These are phyloP conservation scores for Pythium folliculosum DNA, from an alignment of 352 stramenopile species.

Conservation along the genomic window DNA sequence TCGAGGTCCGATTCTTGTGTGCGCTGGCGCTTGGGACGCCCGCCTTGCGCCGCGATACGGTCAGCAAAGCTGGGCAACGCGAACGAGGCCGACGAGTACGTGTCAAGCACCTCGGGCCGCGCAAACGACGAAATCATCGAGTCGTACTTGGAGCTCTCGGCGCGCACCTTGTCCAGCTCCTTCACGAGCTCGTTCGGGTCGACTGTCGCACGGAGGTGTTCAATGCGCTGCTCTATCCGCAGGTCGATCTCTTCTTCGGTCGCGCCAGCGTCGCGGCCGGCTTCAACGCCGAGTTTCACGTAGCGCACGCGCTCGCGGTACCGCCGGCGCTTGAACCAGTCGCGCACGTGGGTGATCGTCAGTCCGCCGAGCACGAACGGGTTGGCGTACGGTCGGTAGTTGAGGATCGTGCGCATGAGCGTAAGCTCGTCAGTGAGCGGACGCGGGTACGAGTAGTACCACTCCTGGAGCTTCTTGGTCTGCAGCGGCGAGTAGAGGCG, in stretches of 20 bases:
- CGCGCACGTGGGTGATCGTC: slow-evolving; percentile 68
- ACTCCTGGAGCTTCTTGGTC: slow-evolving; percentile 81
- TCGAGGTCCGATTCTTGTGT: slow-evolving; percentile 70
- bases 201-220: slow-evolving; percentile 60
- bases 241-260: slow-evolving; percentile 80
- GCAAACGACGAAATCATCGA: slow-evolving; percentile 68
- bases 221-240: slow-evolving; percentile 78
- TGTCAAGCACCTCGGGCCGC: slow-evolving; percentile 52
- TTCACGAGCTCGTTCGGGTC: slow-evolving; percentile 83
- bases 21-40: slow-evolving; percentile 54
- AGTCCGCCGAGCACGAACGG: slow-evolving; percentile 61
- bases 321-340: slow-evolving; percentile 86
- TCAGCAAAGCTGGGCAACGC: slow-evolving; percentile 51
- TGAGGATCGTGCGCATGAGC: slow-evolving; percentile 83
- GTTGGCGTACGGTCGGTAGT: slow-evolving; percentile 77
- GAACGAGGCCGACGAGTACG: slow-evolving; percentile 58
- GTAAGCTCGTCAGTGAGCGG: slow-evolving; percentile 79
- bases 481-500: slow-evolving; percentile 65
- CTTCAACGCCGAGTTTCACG: slow-evolving; percentile 72
- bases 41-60: slow-evolving; percentile 24
- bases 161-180: slow-evolving; percentile 70
- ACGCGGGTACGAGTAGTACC: slow-evolving; percentile 82
- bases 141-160: slow-evolving; percentile 66
- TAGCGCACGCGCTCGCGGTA: slow-evolving; percentile 80
- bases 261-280: slow-evolving; percentile 50